A percentile compares a stretch with the other conserved stretches of the same genome.
Evolutionary conservation across 257 asterid species (phyloP).

Genomic region (Parsonsia alboflavescens): DNA sequence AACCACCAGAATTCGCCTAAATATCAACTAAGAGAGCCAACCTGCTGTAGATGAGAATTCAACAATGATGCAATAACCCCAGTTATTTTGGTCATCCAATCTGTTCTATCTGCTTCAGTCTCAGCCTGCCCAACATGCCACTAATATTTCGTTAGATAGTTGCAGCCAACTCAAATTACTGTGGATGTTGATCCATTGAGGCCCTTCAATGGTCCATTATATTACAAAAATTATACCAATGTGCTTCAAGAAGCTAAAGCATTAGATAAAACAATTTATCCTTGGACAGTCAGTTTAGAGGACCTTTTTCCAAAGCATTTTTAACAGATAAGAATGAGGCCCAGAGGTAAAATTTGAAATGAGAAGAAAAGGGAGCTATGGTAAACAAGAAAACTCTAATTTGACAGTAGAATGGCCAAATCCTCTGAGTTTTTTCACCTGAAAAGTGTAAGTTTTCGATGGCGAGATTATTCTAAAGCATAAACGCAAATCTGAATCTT

Average conservation of each 20-base stretch:
- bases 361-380: neutral
- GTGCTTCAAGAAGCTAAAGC: neutral
- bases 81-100: constrained; percentile 93
- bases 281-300: neutral
- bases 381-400: neutral
- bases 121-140: constrained; percentile 65
- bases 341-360: neutral
- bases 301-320: neutral
- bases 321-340: neutral
- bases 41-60: constrained; percentile 91
- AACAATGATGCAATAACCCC: constrained; percentile 84
- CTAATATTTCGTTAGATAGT: constrained; percentile 9
- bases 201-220: neutral
- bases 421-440: constrained; percentile 39
- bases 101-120: constrained; percentile 89
- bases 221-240: neutral
- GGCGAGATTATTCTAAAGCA: constrained; percentile 98
- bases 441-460: constrained; percentile 70
- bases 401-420: neutral
- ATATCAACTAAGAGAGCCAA: constrained; percentile 17
- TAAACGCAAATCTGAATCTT: constrained; percentile 83
- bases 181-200: neutral
- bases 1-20: constrained; percentile 13
- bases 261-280: neutral
- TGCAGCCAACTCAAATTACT: neutral